Evolutionary conservation across 495 filamentous ascomycete species (phyloP).

Genomic region (Pseudoneurospora amorphoporcata): DNA sequence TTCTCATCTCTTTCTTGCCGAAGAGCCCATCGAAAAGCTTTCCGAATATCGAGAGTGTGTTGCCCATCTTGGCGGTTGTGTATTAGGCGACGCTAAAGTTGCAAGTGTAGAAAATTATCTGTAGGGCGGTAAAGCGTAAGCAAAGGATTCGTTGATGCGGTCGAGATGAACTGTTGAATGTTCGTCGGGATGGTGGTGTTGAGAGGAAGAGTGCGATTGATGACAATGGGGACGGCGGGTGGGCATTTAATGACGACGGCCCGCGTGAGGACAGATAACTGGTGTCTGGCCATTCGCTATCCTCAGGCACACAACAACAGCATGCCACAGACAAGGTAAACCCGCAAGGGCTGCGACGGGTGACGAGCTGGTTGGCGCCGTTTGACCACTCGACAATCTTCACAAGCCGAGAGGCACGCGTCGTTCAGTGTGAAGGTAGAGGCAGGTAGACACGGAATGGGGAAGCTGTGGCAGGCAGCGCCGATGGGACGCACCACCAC

Average conservation of each 20-base stretch:
- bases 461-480: background rate
- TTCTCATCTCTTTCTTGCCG: constrained; percentile 99
- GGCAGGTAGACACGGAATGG: background rate
- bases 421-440: background rate
- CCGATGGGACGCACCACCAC: background rate
- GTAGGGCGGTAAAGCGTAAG: constrained; percentile 7
- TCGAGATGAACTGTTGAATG: background rate
- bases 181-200: background rate
- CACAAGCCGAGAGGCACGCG: background rate
- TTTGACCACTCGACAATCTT: background rate
- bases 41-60: constrained; percentile 11
- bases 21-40: constrained; percentile 80
- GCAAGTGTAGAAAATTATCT: constrained; percentile 6
- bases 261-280: background rate
- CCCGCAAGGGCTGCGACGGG: background rate
- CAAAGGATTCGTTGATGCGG: background rate
- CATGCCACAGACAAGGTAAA: background rate
- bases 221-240: constrained; percentile 3
- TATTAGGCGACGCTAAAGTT: constrained; percentile 8
- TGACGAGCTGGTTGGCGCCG: background rate
- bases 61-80: constrained; percentile 23
- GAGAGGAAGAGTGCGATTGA: constrained; percentile 2
- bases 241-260: constrained; percentile 4
- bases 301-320: background rate
- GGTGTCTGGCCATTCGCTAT: background rate